Evolutionary conservation across 1,284 basidiomycete species (phyloP).

Genomic region (Peniophora sp.): DNA sequence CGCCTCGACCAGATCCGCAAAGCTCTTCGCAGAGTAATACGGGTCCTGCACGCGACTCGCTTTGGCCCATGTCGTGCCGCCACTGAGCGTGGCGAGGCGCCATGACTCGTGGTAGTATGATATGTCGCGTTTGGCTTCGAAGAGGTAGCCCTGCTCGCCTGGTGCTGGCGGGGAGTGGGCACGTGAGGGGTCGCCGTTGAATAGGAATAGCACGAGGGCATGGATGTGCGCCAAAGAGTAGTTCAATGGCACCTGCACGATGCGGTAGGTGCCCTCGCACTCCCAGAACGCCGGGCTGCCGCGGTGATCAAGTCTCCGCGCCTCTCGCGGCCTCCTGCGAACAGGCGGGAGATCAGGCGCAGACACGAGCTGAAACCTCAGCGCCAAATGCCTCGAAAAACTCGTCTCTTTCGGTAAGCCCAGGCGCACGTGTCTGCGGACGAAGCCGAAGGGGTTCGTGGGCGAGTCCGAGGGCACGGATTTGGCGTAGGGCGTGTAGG

Average conservation of each 20-base stretch:
- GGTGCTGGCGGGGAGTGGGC: constrained; percentile 2
- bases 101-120: constrained; percentile 29
- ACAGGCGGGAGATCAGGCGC: constrained; percentile 10
- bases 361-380: constrained; percentile 58
- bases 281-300: constrained; percentile 6
- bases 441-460: constrained; percentile 30
- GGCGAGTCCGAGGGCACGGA: constrained; percentile 30
- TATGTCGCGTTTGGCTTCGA: constrained; percentile 46
- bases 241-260: constrained; percentile 61
- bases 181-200: constrained; percentile 29
- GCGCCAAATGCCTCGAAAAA: constrained; percentile 47
- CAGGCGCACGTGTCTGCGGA: constrained; percentile 23
- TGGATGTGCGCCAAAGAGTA: constrained; percentile 64
- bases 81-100: constrained; percentile 31
- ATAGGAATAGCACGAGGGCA: constrained; percentile 55
- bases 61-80: constrained; percentile 41
- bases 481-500: constrained; percentile 16
- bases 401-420: constrained; percentile 36
- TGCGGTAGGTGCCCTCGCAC: constrained; percentile 45
- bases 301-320: background rate
- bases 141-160: constrained; percentile 32
- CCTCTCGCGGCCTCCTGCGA: constrained; percentile 5
- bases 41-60: constrained; percentile 53
- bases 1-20: constrained; percentile 10
- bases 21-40: constrained; percentile 32